A percentile compares a stretch with the other conserved stretches of the same genome.
These are phyloP conservation scores for Psilocybe mexicana DNA, from an alignment of 1,284 basidiomycete genomes.

Conservation along the genomic window DNA sequence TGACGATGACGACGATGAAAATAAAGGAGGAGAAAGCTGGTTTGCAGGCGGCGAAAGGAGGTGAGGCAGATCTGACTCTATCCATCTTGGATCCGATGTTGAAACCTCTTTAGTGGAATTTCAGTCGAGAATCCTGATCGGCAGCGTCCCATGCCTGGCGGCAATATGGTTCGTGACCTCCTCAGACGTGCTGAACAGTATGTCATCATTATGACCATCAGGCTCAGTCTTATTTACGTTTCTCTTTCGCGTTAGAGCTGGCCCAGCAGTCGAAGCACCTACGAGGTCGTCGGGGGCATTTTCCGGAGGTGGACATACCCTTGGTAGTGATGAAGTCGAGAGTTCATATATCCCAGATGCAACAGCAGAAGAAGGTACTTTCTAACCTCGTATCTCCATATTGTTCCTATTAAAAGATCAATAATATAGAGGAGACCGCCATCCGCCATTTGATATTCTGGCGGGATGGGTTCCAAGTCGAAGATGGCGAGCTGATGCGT, in stretches of 20 bases:
- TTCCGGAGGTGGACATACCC: constrained; percentile 74
- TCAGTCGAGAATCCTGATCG: constrained; percentile 85
- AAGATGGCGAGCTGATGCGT: constrained; percentile 83
- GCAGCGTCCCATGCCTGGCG: constrained; percentile 51
- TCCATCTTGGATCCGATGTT: background rate
- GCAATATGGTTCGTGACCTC: constrained; percentile 78
- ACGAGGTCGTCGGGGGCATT: constrained; percentile 41
- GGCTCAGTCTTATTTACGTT: no score
- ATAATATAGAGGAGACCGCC: constrained; percentile 48
- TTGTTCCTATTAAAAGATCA: background rate
- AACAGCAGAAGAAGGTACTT: constrained; percentile 34
- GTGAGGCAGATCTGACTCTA: constrained; percentile 38
- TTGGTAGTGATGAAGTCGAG: constrained; percentile 86
- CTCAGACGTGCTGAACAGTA: constrained; percentile 82
- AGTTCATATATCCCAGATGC: constrained; percentile 76
- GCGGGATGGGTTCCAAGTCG: constrained; percentile 92
- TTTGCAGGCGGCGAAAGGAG: constrained; percentile 89
- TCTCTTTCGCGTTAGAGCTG: constrained; percentile 35
- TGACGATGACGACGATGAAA: constrained; percentile 53
- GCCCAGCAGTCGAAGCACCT: constrained; percentile 37
- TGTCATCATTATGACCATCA: constrained; percentile 24
- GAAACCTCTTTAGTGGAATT: constrained; percentile 66
- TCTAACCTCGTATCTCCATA: background rate
- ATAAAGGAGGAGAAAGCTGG: constrained; percentile 59
- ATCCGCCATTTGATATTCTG: constrained; percentile 90